Conservation (phyloP, 176 grass and related monocot species). For the Oryza punctata region DNA sequence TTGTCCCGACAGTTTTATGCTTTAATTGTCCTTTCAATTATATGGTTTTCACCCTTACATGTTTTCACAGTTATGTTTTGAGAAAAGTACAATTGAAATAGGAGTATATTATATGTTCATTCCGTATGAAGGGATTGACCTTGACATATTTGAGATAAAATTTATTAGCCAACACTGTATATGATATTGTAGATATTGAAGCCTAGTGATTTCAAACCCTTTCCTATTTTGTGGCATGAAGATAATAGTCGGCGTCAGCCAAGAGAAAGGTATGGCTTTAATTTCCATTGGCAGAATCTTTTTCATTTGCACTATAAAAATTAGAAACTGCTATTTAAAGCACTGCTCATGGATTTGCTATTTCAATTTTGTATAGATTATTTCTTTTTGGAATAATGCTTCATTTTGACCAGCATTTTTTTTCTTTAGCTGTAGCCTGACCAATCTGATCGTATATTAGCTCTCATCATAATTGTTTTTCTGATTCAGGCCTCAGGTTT, state of each 20-base stretch:
- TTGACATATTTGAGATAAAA: conserved; percentile 26
- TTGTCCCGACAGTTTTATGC: neutral
- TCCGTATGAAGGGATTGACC: neutral
- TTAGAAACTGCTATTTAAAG: conserved; percentile 11
- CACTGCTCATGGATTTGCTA: neutral
- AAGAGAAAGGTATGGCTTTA: conserved; percentile 74
- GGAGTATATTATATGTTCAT: neutral
- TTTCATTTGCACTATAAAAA: conserved; percentile 5
- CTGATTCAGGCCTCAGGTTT: conserved; percentile 74
- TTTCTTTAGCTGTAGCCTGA: conserved; percentile 12
- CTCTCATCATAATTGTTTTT: conserved; percentile 16
- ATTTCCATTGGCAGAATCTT: neutral
- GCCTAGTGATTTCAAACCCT: conserved; percentile 87
- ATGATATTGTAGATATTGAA: conserved; percentile 73
- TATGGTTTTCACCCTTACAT: neutral
- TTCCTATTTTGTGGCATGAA: conserved; percentile 95
- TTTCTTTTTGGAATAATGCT: conserved; percentile 23
- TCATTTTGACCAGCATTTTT: neutral
- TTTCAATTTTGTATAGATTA: conserved; percentile 27
- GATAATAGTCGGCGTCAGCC: conserved; percentile 71
- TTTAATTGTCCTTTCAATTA: neutral
- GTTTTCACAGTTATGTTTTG: neutral
- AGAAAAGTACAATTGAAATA: conserved; percentile 21
- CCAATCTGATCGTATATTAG: conserved; percentile 10
- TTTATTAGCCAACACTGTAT: conserved; percentile 34